Conservation (phyloP, 2,329 filamentous ascomycete genomes). For the Penicillium janthinellum region DNA sequence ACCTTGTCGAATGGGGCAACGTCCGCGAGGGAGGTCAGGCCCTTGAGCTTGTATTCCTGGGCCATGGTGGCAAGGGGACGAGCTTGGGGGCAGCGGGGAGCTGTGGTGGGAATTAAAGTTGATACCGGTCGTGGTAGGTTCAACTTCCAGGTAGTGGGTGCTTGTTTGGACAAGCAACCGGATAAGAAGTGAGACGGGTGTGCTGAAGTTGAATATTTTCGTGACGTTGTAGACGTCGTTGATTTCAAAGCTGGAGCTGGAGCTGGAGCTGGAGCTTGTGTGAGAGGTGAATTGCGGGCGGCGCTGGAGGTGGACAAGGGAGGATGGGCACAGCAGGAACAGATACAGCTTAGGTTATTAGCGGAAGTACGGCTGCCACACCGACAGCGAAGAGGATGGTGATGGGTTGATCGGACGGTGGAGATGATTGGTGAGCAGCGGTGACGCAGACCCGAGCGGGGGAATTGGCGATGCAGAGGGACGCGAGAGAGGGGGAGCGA, state of each 20-base stretch:
- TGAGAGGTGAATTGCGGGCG: background rate
- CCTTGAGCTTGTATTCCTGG: conserved; percentile 64
- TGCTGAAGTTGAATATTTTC: background rate
- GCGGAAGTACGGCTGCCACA: conserved; percentile 27
- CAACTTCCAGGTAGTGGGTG: background rate
- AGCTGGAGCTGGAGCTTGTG: background rate
- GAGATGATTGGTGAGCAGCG: conserved; percentile 14
- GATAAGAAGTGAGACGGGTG: background rate
- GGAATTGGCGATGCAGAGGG: conserved; percentile 4
- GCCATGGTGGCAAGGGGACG: conserved; percentile 34
- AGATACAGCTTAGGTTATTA: conserved; percentile 17
- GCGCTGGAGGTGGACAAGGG: conserved; percentile 7
- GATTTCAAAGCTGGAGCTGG: background rate
- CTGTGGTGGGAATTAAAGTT: background rate
- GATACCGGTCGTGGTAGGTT: background rate
- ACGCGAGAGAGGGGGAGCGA: background rate
- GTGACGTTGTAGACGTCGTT: background rate
- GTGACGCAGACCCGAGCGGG: conserved; percentile 16
- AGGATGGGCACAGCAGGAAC: conserved; percentile 29
- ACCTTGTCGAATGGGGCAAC: conserved; percentile 80
- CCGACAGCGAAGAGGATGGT: conserved; percentile 13
- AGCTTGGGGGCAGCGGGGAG: background rate
- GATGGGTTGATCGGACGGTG: background rate
- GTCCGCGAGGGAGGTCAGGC: conserved; percentile 66
- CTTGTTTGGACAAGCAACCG: background rate